Base-by-base conservation (phyloP, 352 stramenopile genomes). In the Thraustochytrium striatum region DNA sequence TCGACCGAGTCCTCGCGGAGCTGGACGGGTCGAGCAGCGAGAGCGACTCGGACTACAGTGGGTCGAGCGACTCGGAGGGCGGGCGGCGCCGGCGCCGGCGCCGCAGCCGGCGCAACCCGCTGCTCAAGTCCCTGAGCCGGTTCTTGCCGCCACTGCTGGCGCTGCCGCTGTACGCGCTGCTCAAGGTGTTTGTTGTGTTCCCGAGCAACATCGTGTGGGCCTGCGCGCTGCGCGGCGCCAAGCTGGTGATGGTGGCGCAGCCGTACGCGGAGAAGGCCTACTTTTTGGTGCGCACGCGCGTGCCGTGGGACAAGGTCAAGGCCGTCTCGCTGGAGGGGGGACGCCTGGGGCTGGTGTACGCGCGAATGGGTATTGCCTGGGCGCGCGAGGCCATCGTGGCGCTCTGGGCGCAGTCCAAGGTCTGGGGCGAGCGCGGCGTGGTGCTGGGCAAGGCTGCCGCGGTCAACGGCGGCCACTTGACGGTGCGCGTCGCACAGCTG, bases 381-480 rank as follows among this genome's bases (percentile, higher is more conserved):
- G 44, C 41, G n/a, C 11, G 21, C 19, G 68, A 25, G 5, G 65
- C 41, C 35, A 61, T 38, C 25, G 8, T 28, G 16, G 16, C 44
- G 28, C 28, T 75, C 19, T 75, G 65, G 65, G 35, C 32, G 5
- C 44, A 25, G 2, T 75, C 65, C 0, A 30, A 75, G 36, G n/a
- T 75, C 28, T 75, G 65, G 65, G 65, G 65, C 32, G 65, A 75
- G 41, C 52, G 52, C 30, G 65, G 43, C 32, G 65, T 75, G 9
- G 44, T 75, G 33, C 25, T 75, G 0, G 35, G 65, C 65, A 75
- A 70, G 21, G 65, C 65, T 25, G 9, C 39, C 13, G 39, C 33
- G 3, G 2, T 13, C 5, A 21, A 9, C 7, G 16, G 8, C 0
- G 39, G 25, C 25, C 35, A 30, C 3, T 9, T 72, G 3, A 21